Evolutionary conservation across 2,329 filamentous ascomycete genomes (phyloP).

Genomic region (Pseudogymnoascus sp.): DNA sequence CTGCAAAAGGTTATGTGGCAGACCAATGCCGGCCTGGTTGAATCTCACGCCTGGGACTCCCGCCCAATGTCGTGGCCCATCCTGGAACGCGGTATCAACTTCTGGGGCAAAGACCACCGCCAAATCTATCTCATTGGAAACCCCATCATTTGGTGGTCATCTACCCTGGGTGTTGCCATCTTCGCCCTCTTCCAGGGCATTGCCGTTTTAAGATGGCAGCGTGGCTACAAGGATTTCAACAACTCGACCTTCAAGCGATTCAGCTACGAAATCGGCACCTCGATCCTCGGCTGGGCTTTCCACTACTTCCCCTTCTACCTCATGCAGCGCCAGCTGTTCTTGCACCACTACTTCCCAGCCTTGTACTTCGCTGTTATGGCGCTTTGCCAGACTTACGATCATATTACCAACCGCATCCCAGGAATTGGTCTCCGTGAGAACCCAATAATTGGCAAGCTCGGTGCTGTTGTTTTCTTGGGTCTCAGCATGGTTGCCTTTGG

Average conservation of each 20-base stretch:
- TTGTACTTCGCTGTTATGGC: conserved; percentile 91
- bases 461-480: conserved; percentile 67
- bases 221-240: conserved; percentile 80
- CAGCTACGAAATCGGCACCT: conserved; percentile 91
- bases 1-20: conserved; percentile 98
- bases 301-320: conserved; percentile 99
- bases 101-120: conserved; percentile 91
- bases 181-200: conserved; percentile 84
- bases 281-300: conserved; percentile 88
- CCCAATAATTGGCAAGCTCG: conserved; percentile 67
- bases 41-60: conserved; percentile 97
- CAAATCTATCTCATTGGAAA: conserved; percentile 97
- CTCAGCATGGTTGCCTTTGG: conserved; percentile 70
- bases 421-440: conserved; percentile 61
- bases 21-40: conserved; percentile 91
- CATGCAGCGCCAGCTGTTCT: conserved; percentile 95
- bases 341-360: conserved; percentile 97
- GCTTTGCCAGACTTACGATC: conserved; percentile 86
- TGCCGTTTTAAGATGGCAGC: conserved; percentile 87
- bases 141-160: conserved; percentile 89
- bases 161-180: conserved; percentile 67
- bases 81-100: conserved; percentile 92
- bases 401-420: conserved; percentile 65
- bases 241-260: conserved; percentile 86
- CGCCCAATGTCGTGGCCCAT: conserved; percentile 90